Percentiles rank a stretch among this genome's conserved stretches.
Evolutionary conservation across 2,329 filamentous ascomycete species (phyloP).

Genomic region (Fusarium hostae): DNA sequence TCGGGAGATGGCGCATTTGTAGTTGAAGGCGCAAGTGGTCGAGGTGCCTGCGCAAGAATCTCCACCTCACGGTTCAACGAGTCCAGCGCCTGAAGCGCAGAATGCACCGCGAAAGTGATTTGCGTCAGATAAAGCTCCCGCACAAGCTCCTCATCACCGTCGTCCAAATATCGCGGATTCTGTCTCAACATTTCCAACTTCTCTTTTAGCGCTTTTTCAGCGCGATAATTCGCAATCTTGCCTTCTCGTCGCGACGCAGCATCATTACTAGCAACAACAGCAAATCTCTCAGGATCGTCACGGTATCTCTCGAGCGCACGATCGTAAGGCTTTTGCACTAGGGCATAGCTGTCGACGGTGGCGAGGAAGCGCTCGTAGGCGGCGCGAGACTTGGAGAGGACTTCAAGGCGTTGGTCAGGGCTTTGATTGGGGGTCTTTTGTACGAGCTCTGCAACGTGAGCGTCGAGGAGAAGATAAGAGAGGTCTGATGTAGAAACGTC

Average conservation of each 20-base stretch:
- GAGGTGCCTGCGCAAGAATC: slow-evolving; percentile 80
- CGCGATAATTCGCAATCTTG: slow-evolving; percentile 86
- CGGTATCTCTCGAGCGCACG: slow-evolving; percentile 78
- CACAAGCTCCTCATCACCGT: slow-evolving; percentile 85
- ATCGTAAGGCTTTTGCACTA: slow-evolving; percentile 73
- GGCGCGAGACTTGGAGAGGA: slow-evolving; percentile 72
- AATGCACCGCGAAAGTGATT: slow-evolving; percentile 77
- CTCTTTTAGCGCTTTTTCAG: slow-evolving; percentile 85
- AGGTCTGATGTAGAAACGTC: slow-evolving; percentile 87
- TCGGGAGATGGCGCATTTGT: slow-evolving; percentile 57
- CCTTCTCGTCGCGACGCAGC: slow-evolving; percentile 78
- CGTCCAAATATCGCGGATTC: slow-evolving; percentile 63
- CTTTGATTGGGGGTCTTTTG: slow-evolving; percentile 70
- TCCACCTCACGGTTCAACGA: slow-evolving; percentile 85
- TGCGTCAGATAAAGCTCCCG: slow-evolving; percentile 82
- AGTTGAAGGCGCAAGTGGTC: slow-evolving; percentile 59
- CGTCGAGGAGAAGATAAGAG: slow-evolving; percentile 84
- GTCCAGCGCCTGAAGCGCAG: slow-evolving; percentile 88
- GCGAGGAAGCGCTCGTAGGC: slow-evolving; percentile 84
- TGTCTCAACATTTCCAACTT: slow-evolving; percentile 73
- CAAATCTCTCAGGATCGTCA: slow-evolving; percentile 78
- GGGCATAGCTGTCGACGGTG: slow-evolving; percentile 79
- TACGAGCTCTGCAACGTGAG: slow-evolving; percentile 81
- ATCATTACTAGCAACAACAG: slow-evolving; percentile 70
- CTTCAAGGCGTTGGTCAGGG: slow-evolving; percentile 67